phyloP scores from a whole-genome alignment of 1,284 basidiomycete genomes.

The Nidula niveotomentosa region DNA sequence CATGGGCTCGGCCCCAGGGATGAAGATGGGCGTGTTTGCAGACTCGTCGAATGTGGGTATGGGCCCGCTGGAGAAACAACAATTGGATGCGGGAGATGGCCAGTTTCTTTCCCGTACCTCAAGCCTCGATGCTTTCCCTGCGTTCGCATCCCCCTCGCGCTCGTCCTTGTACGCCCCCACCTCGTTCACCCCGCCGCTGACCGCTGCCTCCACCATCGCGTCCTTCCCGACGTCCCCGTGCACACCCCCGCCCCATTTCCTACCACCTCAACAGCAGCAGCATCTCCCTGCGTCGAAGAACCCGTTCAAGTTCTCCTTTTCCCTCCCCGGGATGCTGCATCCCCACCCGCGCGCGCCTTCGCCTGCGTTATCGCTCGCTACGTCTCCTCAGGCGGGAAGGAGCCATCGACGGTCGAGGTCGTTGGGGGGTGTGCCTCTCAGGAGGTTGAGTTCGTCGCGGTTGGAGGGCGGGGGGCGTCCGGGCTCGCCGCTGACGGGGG shows the following conservation, averaged over 20 bases:
- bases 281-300: conserved; percentile 1
- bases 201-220: conserved; percentile 1
- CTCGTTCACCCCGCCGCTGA: neutral
- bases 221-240: neutral
- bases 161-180: neutral
- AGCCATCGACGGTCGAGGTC: conserved; percentile 16
- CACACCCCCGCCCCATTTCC: neutral
- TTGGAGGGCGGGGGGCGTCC: conserved; percentile 11
- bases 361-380: conserved; percentile 16
- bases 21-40: neutral
- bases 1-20: neutral
- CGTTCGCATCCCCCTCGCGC: neutral
- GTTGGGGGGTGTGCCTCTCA: conserved; percentile 21
- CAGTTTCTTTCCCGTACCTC: neutral
- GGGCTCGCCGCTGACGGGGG: conserved; percentile 5
- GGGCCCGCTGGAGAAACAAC: neutral
- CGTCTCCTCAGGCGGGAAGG: conserved; percentile 13
- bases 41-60: neutral
- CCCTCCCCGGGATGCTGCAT: neutral
- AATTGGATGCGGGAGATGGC: neutral
- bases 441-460: conserved; percentile 14
- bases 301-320: neutral
- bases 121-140: neutral
- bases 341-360: conserved; percentile 16
- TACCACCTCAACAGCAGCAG: no score